Conservation (phyloP, 306 rosid genomes). For the Canavalia ensiformis region DNA sequence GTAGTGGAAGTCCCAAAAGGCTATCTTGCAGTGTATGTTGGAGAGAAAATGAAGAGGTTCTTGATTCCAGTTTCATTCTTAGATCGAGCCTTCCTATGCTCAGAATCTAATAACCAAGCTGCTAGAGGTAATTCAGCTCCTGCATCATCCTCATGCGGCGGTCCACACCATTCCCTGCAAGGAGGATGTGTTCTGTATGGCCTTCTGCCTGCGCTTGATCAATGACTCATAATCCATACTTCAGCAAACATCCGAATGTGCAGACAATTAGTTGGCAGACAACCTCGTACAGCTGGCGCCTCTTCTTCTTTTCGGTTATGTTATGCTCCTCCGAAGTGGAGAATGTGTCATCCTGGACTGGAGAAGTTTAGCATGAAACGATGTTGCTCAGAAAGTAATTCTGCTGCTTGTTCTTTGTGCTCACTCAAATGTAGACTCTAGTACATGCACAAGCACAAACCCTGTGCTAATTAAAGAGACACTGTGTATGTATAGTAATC, state of each 20-base stretch:
- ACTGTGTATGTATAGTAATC: not conserved
- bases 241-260: not conserved
- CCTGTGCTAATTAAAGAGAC: not conserved
- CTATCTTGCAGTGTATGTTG: slow-evolving; percentile 63
- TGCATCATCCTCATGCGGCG: slow-evolving; percentile 65
- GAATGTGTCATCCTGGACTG: slow-evolving; percentile 4
- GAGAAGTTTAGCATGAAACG: slow-evolving; percentile 23
- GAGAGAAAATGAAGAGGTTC: slow-evolving; percentile 56
- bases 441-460: not conserved
- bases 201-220: too few species aligned
- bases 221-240: slow-evolving; percentile 34
- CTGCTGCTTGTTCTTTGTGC: not conserved
- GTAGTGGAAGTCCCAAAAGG: slow-evolving; percentile 57
- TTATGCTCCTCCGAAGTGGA: slow-evolving; percentile 3
- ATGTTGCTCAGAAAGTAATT: not conserved
- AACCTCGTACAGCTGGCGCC: slow-evolving; percentile 14
- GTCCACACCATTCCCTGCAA: slow-evolving; percentile 63
- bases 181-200: slow-evolving; percentile 59
- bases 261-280: slow-evolving; percentile 38
- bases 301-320: not conserved
- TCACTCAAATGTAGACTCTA: too few species aligned
- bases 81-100: slow-evolving; percentile 56
- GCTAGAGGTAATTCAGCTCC: slow-evolving; percentile 63
- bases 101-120: too few species aligned
- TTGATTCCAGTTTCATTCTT: slow-evolving; percentile 58